phyloP scores from a whole-genome alignment of 495 filamentous ascomycete genomes.

The Cryomyces minteri region DNA sequence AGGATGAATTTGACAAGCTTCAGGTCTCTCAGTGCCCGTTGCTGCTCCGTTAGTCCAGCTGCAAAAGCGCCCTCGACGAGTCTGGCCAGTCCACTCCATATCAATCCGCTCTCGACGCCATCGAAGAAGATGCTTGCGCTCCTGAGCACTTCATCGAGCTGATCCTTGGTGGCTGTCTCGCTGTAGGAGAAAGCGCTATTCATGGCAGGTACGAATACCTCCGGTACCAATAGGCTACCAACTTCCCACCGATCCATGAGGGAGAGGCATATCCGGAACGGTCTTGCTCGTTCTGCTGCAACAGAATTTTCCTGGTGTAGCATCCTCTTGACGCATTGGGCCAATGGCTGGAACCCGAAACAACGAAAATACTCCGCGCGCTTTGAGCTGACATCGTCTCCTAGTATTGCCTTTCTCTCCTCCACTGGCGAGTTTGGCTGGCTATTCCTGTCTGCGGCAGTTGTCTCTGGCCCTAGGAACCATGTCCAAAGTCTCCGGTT shows the following conservation, averaged over 20 bases:
- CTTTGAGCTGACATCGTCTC: constrained; percentile 20
- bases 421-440: constrained; percentile 15
- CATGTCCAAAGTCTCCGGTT: constrained; percentile 93
- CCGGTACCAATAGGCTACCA: constrained; percentile 69
- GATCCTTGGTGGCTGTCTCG: constrained; percentile 32
- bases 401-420: too few relatives aligned
- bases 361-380: constrained; percentile 57
- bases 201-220: constrained; percentile 76
- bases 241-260: constrained; percentile 98
- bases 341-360: constrained; percentile 55
- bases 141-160: constrained; percentile 72
- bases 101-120: constrained; percentile 81
- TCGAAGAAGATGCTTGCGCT: constrained; percentile 96
- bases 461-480: constrained; percentile 58
- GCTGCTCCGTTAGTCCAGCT: constrained; percentile 5
- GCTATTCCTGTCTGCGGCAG: constrained; percentile 21
- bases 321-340: constrained; percentile 58
- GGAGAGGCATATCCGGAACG: constrained; percentile 81
- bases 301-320: constrained; percentile 35
- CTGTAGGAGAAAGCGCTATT: constrained; percentile 58
- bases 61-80: constrained; percentile 39
- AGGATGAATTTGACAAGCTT: constrained; percentile 67
- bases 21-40: constrained; percentile 24
- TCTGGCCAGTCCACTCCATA: constrained; percentile 65
- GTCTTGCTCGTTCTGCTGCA: constrained; percentile 57